phyloP scores from a whole-genome alignment of 176 grass and related monocot species.

The Aegilops bicornis region DNA sequence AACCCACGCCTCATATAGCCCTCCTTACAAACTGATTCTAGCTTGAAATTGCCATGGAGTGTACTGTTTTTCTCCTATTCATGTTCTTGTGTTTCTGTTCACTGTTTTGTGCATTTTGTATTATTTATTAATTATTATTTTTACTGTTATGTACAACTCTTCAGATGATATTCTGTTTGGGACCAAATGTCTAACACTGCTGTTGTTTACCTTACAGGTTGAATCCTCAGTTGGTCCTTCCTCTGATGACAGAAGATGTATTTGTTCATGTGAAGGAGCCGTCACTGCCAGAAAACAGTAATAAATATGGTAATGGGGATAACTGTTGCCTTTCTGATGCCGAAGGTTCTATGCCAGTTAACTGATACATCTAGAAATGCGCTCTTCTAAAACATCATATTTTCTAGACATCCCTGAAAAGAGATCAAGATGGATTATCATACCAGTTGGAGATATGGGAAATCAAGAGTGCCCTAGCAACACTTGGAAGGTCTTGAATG shows the following conservation, averaged over 20 bases:
- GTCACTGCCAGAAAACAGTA: slow-evolving; percentile 21
- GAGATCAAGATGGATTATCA: background rate
- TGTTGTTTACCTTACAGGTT: slow-evolving; percentile 23
- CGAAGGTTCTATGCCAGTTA: slow-evolving; percentile 4
- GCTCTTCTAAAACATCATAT: slow-evolving; percentile 4
- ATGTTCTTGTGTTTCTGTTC: background rate
- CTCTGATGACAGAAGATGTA: background rate
- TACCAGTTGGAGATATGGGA: slow-evolving; percentile 12
- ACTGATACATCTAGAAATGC: background rate
- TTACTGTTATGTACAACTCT: background rate
- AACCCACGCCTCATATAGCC: background rate
- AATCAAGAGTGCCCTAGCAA: background rate
- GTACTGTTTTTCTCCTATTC: slow-evolving; percentile 18
- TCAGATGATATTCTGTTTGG: background rate
- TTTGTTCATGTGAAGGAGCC: slow-evolving; percentile 6
- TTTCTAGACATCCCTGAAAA: background rate
- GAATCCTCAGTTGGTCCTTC: background rate
- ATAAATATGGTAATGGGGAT: background rate
- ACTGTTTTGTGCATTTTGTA: background rate
- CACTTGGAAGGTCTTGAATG: slow-evolving; percentile 13
- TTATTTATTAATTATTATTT: background rate
- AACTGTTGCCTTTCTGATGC: slow-evolving; percentile 1
- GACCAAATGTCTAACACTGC: slow-evolving; percentile 12
- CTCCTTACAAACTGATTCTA: slow-evolving; percentile 3
- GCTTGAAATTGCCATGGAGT: background rate